A percentile compares a stretch with the other conserved stretches of the same genome.
Conservation (phyloP, 2,329 filamentous ascomycete species). For the Fonsecaea multimorphosa region DNA sequence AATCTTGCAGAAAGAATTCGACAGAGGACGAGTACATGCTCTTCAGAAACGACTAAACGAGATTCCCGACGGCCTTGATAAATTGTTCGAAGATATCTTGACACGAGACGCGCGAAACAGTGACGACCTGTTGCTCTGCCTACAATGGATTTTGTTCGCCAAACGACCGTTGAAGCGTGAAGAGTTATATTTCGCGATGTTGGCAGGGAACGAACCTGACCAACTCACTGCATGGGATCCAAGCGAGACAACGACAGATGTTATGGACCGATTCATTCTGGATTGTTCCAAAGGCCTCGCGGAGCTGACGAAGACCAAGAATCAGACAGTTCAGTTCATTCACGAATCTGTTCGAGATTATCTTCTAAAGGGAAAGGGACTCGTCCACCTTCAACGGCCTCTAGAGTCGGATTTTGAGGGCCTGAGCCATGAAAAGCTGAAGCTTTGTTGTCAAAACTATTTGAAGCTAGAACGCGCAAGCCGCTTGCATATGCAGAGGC, state of each 20-base stretch:
- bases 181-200: slow-evolving; percentile 53
- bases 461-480: slow-evolving; percentile 42
- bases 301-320: slow-evolving; percentile 28
- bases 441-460: slow-evolving; percentile 53
- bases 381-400: slow-evolving; percentile 42
- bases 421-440: slow-evolving; percentile 53
- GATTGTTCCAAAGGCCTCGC: slow-evolving; percentile 59
- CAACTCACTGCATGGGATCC: slow-evolving; percentile 36
- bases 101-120: slow-evolving; percentile 54
- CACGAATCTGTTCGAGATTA: slow-evolving; percentile 51
- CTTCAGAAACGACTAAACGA: slow-evolving; percentile 47
- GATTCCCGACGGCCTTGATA: slow-evolving; percentile 51
- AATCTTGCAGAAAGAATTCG: slow-evolving; percentile 51
- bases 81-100: slow-evolving; percentile 61
- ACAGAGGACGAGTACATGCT: slow-evolving; percentile 39
- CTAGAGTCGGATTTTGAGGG: slow-evolving; percentile 43
- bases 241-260: slow-evolving; percentile 26
- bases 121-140: slow-evolving; percentile 49
- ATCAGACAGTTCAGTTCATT: slow-evolving; percentile 54
- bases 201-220: slow-evolving; percentile 42
- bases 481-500: neutral
- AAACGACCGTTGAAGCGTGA: slow-evolving; percentile 49
- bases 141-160: slow-evolving; percentile 32
- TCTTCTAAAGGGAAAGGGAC: slow-evolving; percentile 47
- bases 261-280: slow-evolving; percentile 47